Conservation (phyloP, 805 yeast genomes). For the Saturnispora sekii region DNA sequence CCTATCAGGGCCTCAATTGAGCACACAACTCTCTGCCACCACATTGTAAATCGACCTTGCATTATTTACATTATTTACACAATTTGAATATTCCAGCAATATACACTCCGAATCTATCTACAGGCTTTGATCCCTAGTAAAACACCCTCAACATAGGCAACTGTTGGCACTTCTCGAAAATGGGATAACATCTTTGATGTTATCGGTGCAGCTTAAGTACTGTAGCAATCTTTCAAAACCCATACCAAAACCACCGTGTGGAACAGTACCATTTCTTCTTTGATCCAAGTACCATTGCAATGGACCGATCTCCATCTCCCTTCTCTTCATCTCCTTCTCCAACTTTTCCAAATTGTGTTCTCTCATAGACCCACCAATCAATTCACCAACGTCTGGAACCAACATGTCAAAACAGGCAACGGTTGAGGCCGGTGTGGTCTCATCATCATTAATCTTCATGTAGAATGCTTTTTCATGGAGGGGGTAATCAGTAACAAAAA, state of each 20-base stretch:
- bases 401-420: constrained; percentile 87
- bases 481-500: constrained; percentile 89
- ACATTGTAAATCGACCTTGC: no score
- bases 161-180: constrained; percentile 67
- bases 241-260: constrained; percentile 96
- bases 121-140: no score
- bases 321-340: constrained; percentile 35
- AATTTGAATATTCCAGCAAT: no score
- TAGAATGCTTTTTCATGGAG: constrained; percentile 74
- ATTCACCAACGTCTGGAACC: constrained; percentile 87
- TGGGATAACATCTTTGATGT: constrained; percentile 78
- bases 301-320: constrained; percentile 49
- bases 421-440: constrained; percentile 34
- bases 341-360: constrained; percentile 53
- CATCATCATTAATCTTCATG: constrained; percentile 52
- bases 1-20: no score
- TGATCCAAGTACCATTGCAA: constrained; percentile 75
- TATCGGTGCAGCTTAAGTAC: constrained; percentile 63
- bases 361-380: constrained; percentile 90
- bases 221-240: constrained; percentile 84
- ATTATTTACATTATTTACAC: no score
- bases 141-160: constrained; percentile 32
- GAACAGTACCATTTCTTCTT: constrained; percentile 69
- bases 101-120: no score
- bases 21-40: no score